Evolutionary conservation across 169 alveolate genomes (phyloP), one percentile per base, ranked within the genome.

Genomic region (Plasmodium falciparum): DNA sequence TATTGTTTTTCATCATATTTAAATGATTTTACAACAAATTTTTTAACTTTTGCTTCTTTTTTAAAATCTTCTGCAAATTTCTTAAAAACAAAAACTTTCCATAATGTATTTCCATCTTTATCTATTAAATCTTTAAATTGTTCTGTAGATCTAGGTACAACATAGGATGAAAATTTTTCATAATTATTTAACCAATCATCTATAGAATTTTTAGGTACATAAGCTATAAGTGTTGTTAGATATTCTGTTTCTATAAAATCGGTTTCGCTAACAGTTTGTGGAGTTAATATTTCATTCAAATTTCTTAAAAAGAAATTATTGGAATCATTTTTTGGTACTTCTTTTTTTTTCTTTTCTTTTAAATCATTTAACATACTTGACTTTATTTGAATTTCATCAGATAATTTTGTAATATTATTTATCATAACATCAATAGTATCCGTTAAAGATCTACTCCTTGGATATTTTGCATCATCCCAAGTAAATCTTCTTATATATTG

Each of bases 381-480:
- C 52, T 96, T 94, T 63, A 93, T 93, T 52, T 93, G 96, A 49
- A 96, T 83, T 75, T 95, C 98, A 65, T 90, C 96, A 43, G 93
- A 89, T 47, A 96, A 89, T 61, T 96, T 97, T 29, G 88, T 88
- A 56, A 94, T 93, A 43, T 94, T 89, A 85, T 96, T 95, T 15
- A 95, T 88, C 83, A 96, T 93, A 47, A 95, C 93, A 73, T 94
- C 96, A 62, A 94, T 74, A 52, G 94, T 90, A 49, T 94, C 97
- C 83, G 94, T 92, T 62, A 94, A 72, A 6, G 98, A 93, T 69
- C 95, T 76, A 71, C 94, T 93, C 70, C 96, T 90, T 3, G 98
- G 98, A 88, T 93, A 97, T 71, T 95, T 94, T 17, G 96, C 96
- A 88, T 97, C 98, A 54, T 97, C 98, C 98, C 98, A 97, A 61